Percentiles rank a stretch among this genome's conserved stretches.
Conservation (phyloP, 148 eudicot genomes). For the Cornus suecica region DNA sequence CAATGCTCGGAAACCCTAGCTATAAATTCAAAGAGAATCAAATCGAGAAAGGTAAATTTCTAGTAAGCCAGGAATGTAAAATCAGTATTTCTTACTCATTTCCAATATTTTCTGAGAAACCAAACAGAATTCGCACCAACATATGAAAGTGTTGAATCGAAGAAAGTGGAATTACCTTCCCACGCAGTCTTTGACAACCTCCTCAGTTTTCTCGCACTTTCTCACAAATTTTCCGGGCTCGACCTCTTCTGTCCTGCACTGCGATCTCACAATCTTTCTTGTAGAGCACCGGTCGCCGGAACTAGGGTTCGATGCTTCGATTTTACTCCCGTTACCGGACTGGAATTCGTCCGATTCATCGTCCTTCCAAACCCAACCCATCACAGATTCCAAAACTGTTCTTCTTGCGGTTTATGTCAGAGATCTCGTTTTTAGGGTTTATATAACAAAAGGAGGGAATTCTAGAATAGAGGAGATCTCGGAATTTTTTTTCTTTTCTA, state of each 20-base stretch:
- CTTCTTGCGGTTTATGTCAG: not conserved
- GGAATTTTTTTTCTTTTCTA: too few species aligned
- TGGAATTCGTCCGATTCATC: conserved; percentile 38
- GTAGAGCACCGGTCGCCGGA: conserved; percentile 41
- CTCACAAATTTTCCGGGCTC: conserved; percentile 83
- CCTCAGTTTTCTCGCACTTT: conserved; percentile 80
- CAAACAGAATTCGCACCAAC: not conserved
- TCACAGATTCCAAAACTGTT: not conserved
- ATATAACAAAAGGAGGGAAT: not conserved
- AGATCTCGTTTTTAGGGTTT: not conserved
- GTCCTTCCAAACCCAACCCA: conserved; percentile 86
- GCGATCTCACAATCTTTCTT: conserved; percentile 57
- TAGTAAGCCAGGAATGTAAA: too few species aligned
- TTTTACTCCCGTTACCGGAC: conserved; percentile 10
- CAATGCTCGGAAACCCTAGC: not conserved
- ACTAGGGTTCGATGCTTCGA: not conserved
- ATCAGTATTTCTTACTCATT: too few species aligned
- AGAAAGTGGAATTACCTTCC: conserved; percentile 49
- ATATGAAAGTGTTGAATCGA: too few species aligned
- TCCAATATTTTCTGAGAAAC: not conserved
- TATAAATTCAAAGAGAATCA: too few species aligned
- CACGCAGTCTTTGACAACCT: conserved; percentile 64
- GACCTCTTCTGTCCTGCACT: conserved; percentile 80
- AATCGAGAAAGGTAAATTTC: too few species aligned
- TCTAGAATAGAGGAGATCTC: too few species aligned